phyloP scores from a whole-genome alignment of 495 filamentous ascomycete genomes.

The Rhypophila decipiens region DNA sequence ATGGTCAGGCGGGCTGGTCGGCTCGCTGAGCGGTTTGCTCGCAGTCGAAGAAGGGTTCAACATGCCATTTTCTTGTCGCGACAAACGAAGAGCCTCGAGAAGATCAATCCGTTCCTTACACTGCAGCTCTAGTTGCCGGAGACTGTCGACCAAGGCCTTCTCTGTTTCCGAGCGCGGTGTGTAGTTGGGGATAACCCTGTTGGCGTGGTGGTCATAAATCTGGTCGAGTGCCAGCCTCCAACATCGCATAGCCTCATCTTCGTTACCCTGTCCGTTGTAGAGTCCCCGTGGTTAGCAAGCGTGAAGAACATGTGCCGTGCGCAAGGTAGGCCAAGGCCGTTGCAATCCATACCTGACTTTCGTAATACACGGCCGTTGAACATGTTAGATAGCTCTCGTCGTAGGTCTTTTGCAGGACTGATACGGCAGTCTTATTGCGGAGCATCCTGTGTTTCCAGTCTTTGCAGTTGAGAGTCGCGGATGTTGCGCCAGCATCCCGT shows the following conservation, averaged over 20 bases:
- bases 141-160: slow-evolving; percentile 69
- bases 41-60: slow-evolving; percentile 16
- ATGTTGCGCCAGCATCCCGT: no score
- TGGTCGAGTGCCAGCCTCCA: slow-evolving; percentile 90
- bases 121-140: slow-evolving; percentile 79
- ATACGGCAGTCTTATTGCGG: slow-evolving; percentile 62
- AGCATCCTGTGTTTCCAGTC: slow-evolving; percentile 50
- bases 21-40: background rate
- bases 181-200: slow-evolving; percentile 61
- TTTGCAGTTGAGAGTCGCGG: no score
- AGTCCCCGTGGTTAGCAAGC: slow-evolving; percentile 13
- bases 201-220: slow-evolving; percentile 82
- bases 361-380: slow-evolving; percentile 92
- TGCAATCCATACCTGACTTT: slow-evolving; percentile 61
- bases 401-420: slow-evolving; percentile 92
- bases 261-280: no score
- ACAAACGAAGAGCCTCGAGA: slow-evolving; percentile 71
- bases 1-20: slow-evolving; percentile 21
- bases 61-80: slow-evolving; percentile 54
- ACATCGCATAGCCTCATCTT: slow-evolving; percentile 82
- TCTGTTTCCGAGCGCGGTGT: slow-evolving; percentile 79
- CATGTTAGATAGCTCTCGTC: slow-evolving; percentile 91
- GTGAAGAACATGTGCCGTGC: no score
- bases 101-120: slow-evolving; percentile 92
- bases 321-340: background rate